phyloP scores from a whole-genome alignment of 2,329 filamentous ascomycete genomes.

The Alternaria novae-zelandiae region DNA sequence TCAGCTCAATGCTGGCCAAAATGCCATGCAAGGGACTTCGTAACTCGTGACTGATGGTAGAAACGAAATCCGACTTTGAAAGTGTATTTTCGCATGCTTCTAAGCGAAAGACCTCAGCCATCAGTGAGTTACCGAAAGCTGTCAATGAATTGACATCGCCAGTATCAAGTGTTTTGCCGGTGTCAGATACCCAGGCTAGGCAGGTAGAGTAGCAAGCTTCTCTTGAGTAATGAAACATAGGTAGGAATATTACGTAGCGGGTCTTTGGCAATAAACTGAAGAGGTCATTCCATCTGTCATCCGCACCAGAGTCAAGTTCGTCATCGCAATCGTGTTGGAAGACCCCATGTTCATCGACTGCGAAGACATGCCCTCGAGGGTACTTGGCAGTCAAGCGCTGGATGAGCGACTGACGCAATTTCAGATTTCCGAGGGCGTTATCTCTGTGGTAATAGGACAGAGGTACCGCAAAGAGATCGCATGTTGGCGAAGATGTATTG shows the following conservation, averaged over 20 bases:
- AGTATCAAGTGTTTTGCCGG: slow-evolving; percentile 19
- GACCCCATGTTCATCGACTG: slow-evolving; percentile 10
- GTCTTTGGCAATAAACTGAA: slow-evolving; percentile 11
- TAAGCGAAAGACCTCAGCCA: slow-evolving; percentile 51
- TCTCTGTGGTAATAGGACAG: slow-evolving; percentile 8
- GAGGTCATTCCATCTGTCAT: slow-evolving; percentile 5
- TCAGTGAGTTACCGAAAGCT: slow-evolving; percentile 34
- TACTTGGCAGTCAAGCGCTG: slow-evolving; percentile 12
- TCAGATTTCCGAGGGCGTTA: not conserved
- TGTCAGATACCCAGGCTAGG: slow-evolving; percentile 25
- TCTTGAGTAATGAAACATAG: slow-evolving; percentile 36
- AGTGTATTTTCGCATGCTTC: slow-evolving; percentile 42
- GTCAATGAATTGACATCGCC: slow-evolving; percentile 14
- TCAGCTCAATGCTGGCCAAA: slow-evolving; percentile 54
- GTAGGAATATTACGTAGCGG: slow-evolving; percentile 23
- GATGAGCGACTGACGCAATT: slow-evolving; percentile 9
- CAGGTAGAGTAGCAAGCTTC: slow-evolving; percentile 25
- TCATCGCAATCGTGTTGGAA: not conserved
- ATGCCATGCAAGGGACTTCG: slow-evolving; percentile 51
- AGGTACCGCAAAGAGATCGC: not conserved
- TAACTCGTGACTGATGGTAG: slow-evolving; percentile 59
- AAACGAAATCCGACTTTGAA: slow-evolving; percentile 59
- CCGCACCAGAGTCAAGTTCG: not conserved
- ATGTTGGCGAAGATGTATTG: not conserved
- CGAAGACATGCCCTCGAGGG: slow-evolving; percentile 13